Conservation (phyloP, 2,329 filamentous ascomycete species). For the Tolypocladium ovalisporum region DNA sequence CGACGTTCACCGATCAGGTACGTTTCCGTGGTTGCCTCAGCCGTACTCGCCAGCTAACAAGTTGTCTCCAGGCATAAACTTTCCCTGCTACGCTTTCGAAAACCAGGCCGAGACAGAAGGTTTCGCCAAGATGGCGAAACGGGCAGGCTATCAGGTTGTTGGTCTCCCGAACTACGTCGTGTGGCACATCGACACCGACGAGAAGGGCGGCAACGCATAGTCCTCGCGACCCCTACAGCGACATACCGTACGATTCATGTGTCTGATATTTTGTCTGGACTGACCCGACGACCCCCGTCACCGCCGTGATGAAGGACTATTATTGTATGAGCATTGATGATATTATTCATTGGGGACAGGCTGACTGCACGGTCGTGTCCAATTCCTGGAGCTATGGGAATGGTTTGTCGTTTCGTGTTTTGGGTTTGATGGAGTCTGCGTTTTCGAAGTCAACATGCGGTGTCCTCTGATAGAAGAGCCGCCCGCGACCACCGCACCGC, state of each 20-base stretch:
- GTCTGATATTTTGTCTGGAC: conserved; percentile 12
- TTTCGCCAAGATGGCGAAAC: conserved; percentile 97
- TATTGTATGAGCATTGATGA: conserved; percentile 16
- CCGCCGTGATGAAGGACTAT: conserved; percentile 7
- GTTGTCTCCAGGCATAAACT: conserved; percentile 69
- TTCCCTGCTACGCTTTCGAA: conserved; percentile 91
- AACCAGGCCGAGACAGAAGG: conserved; percentile 99
- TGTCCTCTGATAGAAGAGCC: not conserved
- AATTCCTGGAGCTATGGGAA: not conserved
- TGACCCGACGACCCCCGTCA: conserved; percentile 7
- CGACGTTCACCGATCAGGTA: conserved; percentile 90
- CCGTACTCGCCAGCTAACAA: not conserved
- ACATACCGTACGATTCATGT: conserved; percentile 8
- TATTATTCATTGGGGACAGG: conserved; percentile 6
- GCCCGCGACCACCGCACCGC: not conserved
- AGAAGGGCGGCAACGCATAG: conserved; percentile 73
- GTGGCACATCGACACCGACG: conserved; percentile 95
- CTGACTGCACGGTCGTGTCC: not conserved
- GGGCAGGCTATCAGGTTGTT: conserved; percentile 84
- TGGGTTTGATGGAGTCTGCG: not conserved
- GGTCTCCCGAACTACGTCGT: conserved; percentile 96
- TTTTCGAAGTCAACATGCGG: not conserved
- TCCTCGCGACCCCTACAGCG: not conserved
- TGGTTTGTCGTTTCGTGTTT: not conserved
- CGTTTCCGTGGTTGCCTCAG: conserved; percentile 12